These are phyloP conservation scores for Tremella mesenterica DNA, from an alignment of 768 basidiomycete species.

Conservation along the genomic window DNA sequence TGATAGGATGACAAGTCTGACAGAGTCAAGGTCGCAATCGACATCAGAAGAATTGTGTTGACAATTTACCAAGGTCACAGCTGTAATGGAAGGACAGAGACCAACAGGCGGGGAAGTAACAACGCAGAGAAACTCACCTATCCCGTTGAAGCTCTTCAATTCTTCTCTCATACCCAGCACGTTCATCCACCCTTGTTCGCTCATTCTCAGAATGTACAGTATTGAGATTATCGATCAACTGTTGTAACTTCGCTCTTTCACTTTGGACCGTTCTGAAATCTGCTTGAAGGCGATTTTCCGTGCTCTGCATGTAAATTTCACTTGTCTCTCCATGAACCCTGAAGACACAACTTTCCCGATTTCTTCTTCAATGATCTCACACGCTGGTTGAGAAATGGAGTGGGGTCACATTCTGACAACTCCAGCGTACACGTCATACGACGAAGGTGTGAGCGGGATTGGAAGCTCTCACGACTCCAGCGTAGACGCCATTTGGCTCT, in stretches of 20 bases:
- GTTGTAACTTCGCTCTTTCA: slow-evolving; percentile 75
- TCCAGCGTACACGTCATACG: neutral
- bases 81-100: too few relatives aligned
- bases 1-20: too few relatives aligned
- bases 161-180: slow-evolving; percentile 68
- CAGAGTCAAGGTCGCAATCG: too few relatives aligned
- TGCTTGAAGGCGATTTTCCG: slow-evolving; percentile 69
- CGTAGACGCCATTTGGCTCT: too few relatives aligned
- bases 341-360: too few relatives aligned
- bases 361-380: too few relatives aligned
- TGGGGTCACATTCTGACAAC: neutral
- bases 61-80: neutral
- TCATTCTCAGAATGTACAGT: slow-evolving; percentile 84
- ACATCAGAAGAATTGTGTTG: slow-evolving; percentile 4
- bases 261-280: slow-evolving; percentile 72
- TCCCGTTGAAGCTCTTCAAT: slow-evolving; percentile 69
- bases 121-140: slow-evolving; percentile 50
- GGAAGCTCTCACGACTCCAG: too few relatives aligned
- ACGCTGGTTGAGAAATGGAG: too few relatives aligned
- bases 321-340: too few relatives aligned
- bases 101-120: too few relatives aligned
- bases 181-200: slow-evolving; percentile 70
- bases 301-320: slow-evolving; percentile 49
- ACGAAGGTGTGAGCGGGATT: too few relatives aligned
- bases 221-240: slow-evolving; percentile 81